phyloP scores from a whole-genome alignment of 495 filamentous ascomycete genomes.

The Bathelium albidoporum region DNA sequence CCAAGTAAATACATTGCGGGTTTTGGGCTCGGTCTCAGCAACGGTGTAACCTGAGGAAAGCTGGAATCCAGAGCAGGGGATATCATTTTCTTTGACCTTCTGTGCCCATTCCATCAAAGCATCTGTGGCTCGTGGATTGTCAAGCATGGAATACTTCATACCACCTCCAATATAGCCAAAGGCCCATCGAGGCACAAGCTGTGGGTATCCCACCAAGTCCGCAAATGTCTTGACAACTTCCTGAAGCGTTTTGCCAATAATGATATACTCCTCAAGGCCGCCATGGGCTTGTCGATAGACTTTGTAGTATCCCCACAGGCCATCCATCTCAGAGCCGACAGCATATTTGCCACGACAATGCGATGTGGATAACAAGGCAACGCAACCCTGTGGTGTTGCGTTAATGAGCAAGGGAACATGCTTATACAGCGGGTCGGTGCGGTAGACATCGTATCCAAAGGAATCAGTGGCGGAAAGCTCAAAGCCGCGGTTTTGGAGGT shows the following conservation, averaged over 20 bases:
- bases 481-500: constrained; percentile 56
- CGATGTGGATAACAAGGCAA: constrained; percentile 57
- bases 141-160: constrained; percentile 59
- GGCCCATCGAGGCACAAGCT: constrained; percentile 55
- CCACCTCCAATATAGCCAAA: constrained; percentile 60
- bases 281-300: constrained; percentile 60
- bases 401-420: constrained; percentile 60
- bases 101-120: constrained; percentile 49
- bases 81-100: constrained; percentile 50
- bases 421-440: constrained; percentile 63
- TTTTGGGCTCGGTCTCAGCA: constrained; percentile 53
- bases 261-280: constrained; percentile 58
- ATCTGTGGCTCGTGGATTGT: constrained; percentile 48
- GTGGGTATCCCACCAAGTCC: constrained; percentile 53
- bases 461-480: constrained; percentile 56
- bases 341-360: constrained; percentile 52
- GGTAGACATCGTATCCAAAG: constrained; percentile 60
- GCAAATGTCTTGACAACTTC: constrained; percentile 56
- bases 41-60: constrained; percentile 64
- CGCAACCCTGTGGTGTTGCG: constrained; percentile 46
- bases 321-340: constrained; percentile 60
- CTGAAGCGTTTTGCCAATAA: constrained; percentile 53
- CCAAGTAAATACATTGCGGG: constrained; percentile 63
- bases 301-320: constrained; percentile 60
- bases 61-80: constrained; percentile 62